A percentile compares a stretch with the other conserved stretches of the same genome.
These are phyloP conservation scores for Thielaviopsis euricoi DNA, from an alignment of 2,329 filamentous ascomycete species.

Conservation along the genomic window DNA sequence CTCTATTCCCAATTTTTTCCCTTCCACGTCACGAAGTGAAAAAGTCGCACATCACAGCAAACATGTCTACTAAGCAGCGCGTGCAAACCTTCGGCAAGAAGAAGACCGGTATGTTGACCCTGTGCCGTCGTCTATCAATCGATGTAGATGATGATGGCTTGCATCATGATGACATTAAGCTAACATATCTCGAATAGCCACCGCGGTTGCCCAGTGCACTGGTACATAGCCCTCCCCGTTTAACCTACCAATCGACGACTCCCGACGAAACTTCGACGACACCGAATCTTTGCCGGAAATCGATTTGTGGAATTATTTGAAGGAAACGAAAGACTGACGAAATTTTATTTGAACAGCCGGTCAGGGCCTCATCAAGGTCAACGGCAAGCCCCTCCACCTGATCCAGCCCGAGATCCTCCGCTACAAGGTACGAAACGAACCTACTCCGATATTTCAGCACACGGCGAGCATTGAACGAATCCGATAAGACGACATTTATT, in stretches of 20 bases:
- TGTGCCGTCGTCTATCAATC: not conserved
- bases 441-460: not conserved
- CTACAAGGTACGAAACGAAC: conserved; percentile 59
- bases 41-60: conserved; percentile 25
- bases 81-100: conserved; percentile 99
- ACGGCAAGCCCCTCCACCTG: conserved; percentile 86
- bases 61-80: conserved; percentile 63
- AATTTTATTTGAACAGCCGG: conserved; percentile 19
- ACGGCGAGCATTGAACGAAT: not conserved
- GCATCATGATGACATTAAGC: not conserved
- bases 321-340: conserved; percentile 9
- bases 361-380: conserved; percentile 86
- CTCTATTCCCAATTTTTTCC: conserved; percentile 12
- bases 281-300: not conserved
- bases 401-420: conserved; percentile 93
- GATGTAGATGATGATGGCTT: not conserved
- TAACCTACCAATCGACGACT: conserved; percentile 1
- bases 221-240: conserved; percentile 17
- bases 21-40: conserved; percentile 14
- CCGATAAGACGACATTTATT: not conserved
- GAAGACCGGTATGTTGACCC: conserved; percentile 43
- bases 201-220: conserved; percentile 86
- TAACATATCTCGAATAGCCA: conserved; percentile 25
- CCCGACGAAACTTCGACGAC: not conserved
- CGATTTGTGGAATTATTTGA: not conserved